phyloP scores from a whole-genome alignment of 2,329 filamentous ascomycete species.

The Trichoderma breve region DNA sequence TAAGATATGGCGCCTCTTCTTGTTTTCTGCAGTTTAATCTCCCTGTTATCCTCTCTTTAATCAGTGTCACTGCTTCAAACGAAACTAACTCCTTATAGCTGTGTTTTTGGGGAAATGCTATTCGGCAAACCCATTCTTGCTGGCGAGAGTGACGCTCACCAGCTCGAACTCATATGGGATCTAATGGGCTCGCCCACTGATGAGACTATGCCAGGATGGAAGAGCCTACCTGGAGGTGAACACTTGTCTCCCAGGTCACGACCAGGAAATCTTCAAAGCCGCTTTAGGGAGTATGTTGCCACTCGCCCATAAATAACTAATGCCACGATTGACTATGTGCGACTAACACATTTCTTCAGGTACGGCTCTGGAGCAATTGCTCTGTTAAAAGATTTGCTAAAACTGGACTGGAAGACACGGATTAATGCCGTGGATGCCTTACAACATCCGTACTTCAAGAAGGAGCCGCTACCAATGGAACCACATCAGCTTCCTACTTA shows the following conservation, averaged over 20 bases:
- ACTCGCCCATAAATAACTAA: background rate
- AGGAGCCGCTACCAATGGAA: conserved; percentile 70
- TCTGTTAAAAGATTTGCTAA: conserved; percentile 77
- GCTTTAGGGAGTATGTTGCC: conserved; percentile 67
- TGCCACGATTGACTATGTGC: background rate
- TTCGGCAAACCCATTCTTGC: conserved; percentile 88
- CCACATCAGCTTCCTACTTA: conserved; percentile 88
- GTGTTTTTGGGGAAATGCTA: conserved; percentile 98
- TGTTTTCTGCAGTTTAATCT: background rate
- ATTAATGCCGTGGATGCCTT: conserved; percentile 94
- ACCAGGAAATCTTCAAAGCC: conserved; percentile 64
- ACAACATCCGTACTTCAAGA: conserved; percentile 87
- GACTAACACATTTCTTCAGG: conserved; percentile 31
- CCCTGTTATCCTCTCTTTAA: background rate
- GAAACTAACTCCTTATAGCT: conserved; percentile 53
- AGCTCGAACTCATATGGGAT: conserved; percentile 91
- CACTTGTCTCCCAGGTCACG: conserved; percentile 62
- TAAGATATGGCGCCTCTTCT: conserved; percentile 42
- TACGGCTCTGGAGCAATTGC: conserved; percentile 71
- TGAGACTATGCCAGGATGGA: conserved; percentile 91
- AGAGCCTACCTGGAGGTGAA: conserved; percentile 75
- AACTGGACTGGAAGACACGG: conserved; percentile 81
- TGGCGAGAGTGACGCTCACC: conserved; percentile 83
- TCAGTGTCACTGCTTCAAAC: background rate
- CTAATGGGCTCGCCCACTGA: conserved; percentile 88